Conservation (phyloP, 768 basidiomycete species). For the Leccinum longicurvipes region DNA sequence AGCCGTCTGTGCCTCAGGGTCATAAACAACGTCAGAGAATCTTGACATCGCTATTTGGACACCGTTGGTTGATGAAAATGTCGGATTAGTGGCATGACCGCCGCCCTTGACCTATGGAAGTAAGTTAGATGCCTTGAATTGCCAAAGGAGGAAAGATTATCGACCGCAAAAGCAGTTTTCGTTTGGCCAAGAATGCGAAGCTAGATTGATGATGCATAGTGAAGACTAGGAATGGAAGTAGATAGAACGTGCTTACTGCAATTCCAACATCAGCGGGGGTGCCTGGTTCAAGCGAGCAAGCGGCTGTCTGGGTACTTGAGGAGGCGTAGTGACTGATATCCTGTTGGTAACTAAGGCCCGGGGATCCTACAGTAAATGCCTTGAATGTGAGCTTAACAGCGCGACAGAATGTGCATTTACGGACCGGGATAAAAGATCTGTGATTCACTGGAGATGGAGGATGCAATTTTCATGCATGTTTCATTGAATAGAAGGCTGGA, state of each 20-base stretch:
- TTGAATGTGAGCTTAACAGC: too few species aligned
- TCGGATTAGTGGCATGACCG: not conserved
- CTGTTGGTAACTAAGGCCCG: slow-evolving; percentile 35
- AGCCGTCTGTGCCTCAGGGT: not conserved
- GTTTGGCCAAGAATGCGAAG: not conserved
- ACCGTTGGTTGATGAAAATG: not conserved
- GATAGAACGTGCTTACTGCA: not conserved
- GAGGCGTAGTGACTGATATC: slow-evolving; percentile 32
- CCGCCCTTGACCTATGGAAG: not conserved
- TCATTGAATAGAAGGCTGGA: not conserved
- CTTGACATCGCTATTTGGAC: not conserved
- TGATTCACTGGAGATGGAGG: slow-evolving; percentile 6
- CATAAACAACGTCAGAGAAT: not conserved
- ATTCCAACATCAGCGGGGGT: not conserved
- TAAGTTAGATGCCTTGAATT: not conserved
- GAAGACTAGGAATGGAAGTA: not conserved
- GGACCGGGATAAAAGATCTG: slow-evolving; percentile 1
- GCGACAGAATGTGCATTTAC: not conserved
- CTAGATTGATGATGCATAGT: not conserved
- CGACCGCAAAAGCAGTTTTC: not conserved
- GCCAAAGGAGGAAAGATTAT: too few species aligned
- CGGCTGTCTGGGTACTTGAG: not conserved
- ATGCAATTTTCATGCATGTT: not conserved
- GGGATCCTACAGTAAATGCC: slow-evolving; percentile 2
- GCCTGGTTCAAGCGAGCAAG: not conserved